A percentile compares a stretch with the other conserved stretches of the same genome.
Evolutionary conservation across 257 asterid species (phyloP).

Genomic region (Hygrophila difformis): DNA sequence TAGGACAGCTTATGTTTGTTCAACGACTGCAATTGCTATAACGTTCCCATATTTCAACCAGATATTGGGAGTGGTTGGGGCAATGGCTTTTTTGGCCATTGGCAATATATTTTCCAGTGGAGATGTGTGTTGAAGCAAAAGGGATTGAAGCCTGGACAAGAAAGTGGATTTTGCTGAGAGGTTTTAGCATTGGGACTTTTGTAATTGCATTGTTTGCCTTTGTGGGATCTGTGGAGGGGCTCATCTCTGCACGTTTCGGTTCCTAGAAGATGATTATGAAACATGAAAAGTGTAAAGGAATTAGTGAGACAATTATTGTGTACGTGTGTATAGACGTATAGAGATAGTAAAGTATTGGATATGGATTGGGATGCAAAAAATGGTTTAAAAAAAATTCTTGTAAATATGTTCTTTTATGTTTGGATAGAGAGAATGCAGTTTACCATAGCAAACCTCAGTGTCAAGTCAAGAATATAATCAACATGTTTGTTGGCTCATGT

Average conservation of each 20-base stretch:
- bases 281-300: no score
- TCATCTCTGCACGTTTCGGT: background rate
- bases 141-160: conserved; percentile 23
- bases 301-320: no score
- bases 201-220: conserved; percentile 16
- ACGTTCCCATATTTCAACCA: conserved; percentile 67
- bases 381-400: no score
- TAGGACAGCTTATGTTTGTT: conserved; percentile 52
- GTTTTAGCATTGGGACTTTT: conserved; percentile 15
- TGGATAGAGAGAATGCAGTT: no score
- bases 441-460: no score
- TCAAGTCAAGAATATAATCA: no score
- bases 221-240: conserved; percentile 22
- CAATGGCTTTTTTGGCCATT: conserved; percentile 67
- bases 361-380: no score
- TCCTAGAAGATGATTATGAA: no score
- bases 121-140: conserved; percentile 40
- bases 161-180: conserved; percentile 24
- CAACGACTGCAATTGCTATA: conserved; percentile 47
- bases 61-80: conserved; percentile 60
- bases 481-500: no score
- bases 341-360: no score
- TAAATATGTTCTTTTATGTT: no score
- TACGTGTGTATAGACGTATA: no score
- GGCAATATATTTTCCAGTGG: conserved; percentile 64